phyloP scores from a whole-genome alignment of 2,329 filamentous ascomycete genomes.

The Mariannaea sp. region DNA sequence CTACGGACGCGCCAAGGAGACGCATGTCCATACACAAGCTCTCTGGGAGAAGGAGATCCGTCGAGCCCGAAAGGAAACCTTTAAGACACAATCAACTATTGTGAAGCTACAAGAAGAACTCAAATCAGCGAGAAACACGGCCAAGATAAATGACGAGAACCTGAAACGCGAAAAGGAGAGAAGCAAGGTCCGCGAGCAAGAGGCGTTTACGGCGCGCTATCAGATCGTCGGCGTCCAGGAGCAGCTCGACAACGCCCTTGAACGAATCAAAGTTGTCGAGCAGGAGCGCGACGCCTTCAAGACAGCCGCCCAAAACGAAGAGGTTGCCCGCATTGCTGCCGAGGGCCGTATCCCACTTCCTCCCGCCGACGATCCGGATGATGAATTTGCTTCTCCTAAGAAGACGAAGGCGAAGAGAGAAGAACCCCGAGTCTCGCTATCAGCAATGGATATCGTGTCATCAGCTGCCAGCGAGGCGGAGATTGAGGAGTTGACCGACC shows the following conservation, averaged over 20 bases:
- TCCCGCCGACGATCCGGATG: conserved; percentile 54
- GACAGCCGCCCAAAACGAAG: conserved; percentile 72
- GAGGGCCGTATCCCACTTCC: conserved; percentile 73
- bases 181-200: conserved; percentile 66
- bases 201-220: conserved; percentile 70
- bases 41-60: conserved; percentile 78
- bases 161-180: conserved; percentile 68
- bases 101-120: conserved; percentile 77
- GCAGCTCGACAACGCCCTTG: conserved; percentile 67
- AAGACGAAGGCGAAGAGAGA: conserved; percentile 48
- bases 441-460: conserved; percentile 56
- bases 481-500: conserved; percentile 58
- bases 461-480: conserved; percentile 62
- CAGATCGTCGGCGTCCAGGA: conserved; percentile 68
- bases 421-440: conserved; percentile 53
- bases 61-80: conserved; percentile 71
- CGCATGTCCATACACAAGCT: conserved; percentile 66
- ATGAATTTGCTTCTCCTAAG: conserved; percentile 66
- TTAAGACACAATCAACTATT: conserved; percentile 71
- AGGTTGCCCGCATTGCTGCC: conserved; percentile 72
- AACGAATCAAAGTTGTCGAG: conserved; percentile 68
- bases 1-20: conserved; percentile 71
- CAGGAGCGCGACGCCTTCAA: conserved; percentile 77
- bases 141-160: conserved; percentile 61
- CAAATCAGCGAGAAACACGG: conserved; percentile 61